These are phyloP conservation scores for Claviceps capensis DNA, from an alignment of 2,329 filamentous ascomycete genomes.

Conservation along the genomic window DNA sequence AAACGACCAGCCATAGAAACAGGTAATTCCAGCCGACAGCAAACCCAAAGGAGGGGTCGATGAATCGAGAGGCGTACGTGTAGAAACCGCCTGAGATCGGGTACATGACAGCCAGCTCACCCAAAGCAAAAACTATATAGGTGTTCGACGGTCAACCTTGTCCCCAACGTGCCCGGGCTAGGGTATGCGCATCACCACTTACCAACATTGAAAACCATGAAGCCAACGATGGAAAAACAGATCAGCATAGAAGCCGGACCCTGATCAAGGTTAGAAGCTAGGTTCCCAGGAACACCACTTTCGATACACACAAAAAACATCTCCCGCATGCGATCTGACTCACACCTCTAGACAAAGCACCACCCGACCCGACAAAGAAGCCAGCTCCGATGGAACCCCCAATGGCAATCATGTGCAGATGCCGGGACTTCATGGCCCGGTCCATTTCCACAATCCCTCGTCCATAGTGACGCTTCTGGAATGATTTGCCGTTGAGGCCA, in stretches of 20 bases:
- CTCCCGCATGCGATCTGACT: slow-evolving; percentile 8
- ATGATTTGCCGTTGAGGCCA: slow-evolving; percentile 22
- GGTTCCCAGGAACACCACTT: not conserved
- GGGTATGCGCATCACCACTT: slow-evolving; percentile 10
- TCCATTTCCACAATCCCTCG: slow-evolving; percentile 23
- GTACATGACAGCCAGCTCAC: slow-evolving; percentile 47
- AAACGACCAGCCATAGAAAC: slow-evolving; percentile 36
- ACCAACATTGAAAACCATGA: slow-evolving; percentile 33
- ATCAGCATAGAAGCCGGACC: slow-evolving; percentile 30
- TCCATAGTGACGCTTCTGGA: slow-evolving; percentile 20
- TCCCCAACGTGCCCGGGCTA: not conserved
- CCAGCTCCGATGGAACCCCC: slow-evolving; percentile 48
- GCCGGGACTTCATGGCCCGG: slow-evolving; percentile 38
- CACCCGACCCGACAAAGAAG: slow-evolving; percentile 48
- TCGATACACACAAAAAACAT: not conserved
- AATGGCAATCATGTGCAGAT: slow-evolving; percentile 50
- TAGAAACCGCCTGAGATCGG: slow-evolving; percentile 51
- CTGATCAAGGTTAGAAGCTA: slow-evolving; percentile 4
- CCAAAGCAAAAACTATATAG: slow-evolving; percentile 39
- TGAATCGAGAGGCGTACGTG: slow-evolving; percentile 46
- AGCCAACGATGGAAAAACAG: slow-evolving; percentile 41
- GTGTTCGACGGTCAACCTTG: not conserved
- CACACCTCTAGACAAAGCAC: slow-evolving; percentile 38
- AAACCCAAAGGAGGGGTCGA: slow-evolving; percentile 47
- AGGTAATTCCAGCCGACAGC: slow-evolving; percentile 34